A percentile compares a stretch with the other conserved stretches of the same genome.
phyloP scores from a whole-genome alignment of 495 filamentous ascomycete genomes.

The Rhypophila decipiens region DNA sequence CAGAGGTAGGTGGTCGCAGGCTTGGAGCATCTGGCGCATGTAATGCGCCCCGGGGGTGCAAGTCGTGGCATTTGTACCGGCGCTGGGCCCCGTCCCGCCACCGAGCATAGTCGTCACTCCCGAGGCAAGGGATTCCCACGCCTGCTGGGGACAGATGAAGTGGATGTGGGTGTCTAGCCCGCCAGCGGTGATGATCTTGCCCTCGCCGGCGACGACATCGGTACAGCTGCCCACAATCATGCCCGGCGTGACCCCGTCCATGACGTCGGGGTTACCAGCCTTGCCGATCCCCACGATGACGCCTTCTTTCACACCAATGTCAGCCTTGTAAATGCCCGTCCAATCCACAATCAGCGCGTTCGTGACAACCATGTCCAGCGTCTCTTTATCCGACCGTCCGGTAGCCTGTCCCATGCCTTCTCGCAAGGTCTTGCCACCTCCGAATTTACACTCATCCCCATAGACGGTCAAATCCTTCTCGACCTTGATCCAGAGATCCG shows the following conservation, averaged over 20 bases:
- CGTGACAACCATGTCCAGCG: slow-evolving; percentile 81
- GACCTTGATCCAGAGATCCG: slow-evolving; percentile 86
- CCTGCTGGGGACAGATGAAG: slow-evolving; percentile 95
- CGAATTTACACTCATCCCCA: slow-evolving; percentile 94
- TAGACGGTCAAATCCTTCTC: slow-evolving; percentile 82
- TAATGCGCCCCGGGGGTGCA: slow-evolving; percentile 84
- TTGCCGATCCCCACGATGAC: slow-evolving; percentile 89
- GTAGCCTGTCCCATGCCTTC: slow-evolving; percentile 96
- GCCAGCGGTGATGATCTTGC: slow-evolving; percentile 88
- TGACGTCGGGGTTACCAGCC: slow-evolving; percentile 93
- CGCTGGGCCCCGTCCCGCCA: slow-evolving; percentile 78
- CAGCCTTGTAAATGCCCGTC: slow-evolving; percentile 92
- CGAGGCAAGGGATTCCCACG: slow-evolving; percentile 74
- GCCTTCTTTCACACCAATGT: slow-evolving; percentile 90
- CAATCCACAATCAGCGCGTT: slow-evolving; percentile 92
- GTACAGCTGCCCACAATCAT: slow-evolving; percentile 87
- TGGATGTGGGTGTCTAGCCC: slow-evolving; percentile 93
- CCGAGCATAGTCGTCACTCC: slow-evolving; percentile 91
- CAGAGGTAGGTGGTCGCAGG: slow-evolving; percentile 76
- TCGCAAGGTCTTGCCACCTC: slow-evolving; percentile 87
- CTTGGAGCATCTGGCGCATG: slow-evolving; percentile 90
- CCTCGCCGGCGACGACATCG: slow-evolving; percentile 92
- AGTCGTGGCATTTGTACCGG: slow-evolving; percentile 92
- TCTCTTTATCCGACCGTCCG: slow-evolving; percentile 62
- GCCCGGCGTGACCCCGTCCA: slow-evolving; percentile 74